A percentile compares a stretch with the other conserved stretches of the same genome.
Evolutionary conservation across 1,284 basidiomycete species (phyloP).

Genomic region (Chalciporus sp.): DNA sequence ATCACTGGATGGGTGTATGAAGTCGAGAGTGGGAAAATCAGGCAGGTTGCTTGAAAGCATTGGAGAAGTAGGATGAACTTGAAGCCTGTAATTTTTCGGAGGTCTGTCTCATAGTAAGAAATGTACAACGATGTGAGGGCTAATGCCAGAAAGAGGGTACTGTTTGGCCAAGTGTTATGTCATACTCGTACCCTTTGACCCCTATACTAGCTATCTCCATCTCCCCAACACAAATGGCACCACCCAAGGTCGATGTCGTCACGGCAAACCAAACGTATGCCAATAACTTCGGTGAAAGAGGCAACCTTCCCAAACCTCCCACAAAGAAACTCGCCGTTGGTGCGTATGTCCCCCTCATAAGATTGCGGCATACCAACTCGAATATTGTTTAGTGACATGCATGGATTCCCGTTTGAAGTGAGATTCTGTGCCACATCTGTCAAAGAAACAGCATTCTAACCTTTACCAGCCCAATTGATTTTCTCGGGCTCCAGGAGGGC

Average conservation of each 20-base stretch:
- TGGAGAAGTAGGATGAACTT: neutral
- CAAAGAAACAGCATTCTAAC: neutral
- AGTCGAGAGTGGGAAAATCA: constrained; percentile 61
- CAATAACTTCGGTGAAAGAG: constrained; percentile 45
- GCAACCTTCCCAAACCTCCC: constrained; percentile 49
- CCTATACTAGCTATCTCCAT: too few relatives aligned
- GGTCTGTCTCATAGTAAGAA: too few relatives aligned
- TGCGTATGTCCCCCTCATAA: constrained; percentile 23
- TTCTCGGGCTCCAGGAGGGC: constrained; percentile 63
- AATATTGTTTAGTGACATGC: constrained; percentile 52
- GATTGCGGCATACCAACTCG: neutral
- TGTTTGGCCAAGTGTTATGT: too few relatives aligned
- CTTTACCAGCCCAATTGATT: constrained; percentile 49
- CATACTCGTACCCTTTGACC: too few relatives aligned
- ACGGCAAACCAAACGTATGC: constrained; percentile 43
- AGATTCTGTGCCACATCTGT: constrained; percentile 7
- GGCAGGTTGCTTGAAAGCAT: constrained; percentile 11
- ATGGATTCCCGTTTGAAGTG: constrained; percentile 67
- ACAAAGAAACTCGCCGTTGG: constrained; percentile 52
- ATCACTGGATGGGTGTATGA: constrained; percentile 71
- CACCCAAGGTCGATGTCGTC: constrained; percentile 34
- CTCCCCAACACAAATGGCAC: constrained; percentile 8
- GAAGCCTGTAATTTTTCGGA: too few relatives aligned
- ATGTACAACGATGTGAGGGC: too few relatives aligned
- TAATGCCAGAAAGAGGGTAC: too few relatives aligned